Percentiles rank a stretch among this genome's conserved stretches.
phyloP scores from a whole-genome alignment of 495 filamentous ascomycete species.

The Penicillium argentinense region DNA sequence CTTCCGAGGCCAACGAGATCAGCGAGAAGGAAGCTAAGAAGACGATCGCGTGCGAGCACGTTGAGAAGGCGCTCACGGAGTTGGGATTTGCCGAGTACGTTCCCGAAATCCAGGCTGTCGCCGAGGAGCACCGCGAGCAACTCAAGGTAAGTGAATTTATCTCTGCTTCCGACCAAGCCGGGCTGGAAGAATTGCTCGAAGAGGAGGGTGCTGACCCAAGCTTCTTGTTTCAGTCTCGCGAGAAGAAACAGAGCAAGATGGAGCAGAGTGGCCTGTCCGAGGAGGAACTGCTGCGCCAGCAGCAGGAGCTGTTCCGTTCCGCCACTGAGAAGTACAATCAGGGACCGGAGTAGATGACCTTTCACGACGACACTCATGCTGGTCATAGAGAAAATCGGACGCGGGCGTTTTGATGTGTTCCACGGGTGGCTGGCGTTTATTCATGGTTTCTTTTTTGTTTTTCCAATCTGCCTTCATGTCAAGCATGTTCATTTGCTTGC shows the following conservation, averaged over 20 bases:
- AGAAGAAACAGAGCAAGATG: slow-evolving; percentile 96
- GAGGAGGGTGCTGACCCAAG: neutral
- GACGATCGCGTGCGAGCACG: slow-evolving; percentile 95
- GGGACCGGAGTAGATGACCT: slow-evolving; percentile 36
- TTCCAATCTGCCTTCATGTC: no score
- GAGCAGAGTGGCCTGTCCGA: slow-evolving; percentile 87
- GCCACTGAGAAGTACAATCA: slow-evolving; percentile 74
- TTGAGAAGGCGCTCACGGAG: slow-evolving; percentile 85
- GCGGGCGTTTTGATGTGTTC: slow-evolving; percentile 21
- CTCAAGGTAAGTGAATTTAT: slow-evolving; percentile 84
- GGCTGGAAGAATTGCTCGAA: no score
- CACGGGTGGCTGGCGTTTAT: slow-evolving; percentile 25
- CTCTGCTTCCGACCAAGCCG: no score
- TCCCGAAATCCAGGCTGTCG: slow-evolving; percentile 78
- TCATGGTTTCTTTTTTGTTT: slow-evolving; percentile 10
- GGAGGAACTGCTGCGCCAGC: slow-evolving; percentile 83
- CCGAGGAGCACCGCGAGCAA: slow-evolving; percentile 87
- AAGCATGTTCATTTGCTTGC: no score
- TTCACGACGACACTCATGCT: slow-evolving; percentile 29
- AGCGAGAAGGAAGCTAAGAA: slow-evolving; percentile 98
- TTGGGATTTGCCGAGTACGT: slow-evolving; percentile 92
- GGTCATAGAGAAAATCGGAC: slow-evolving; percentile 37
- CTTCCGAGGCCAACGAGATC: slow-evolving; percentile 96
- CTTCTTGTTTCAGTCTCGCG: slow-evolving; percentile 64
- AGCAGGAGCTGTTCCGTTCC: slow-evolving; percentile 85